Evolutionary conservation across 179 eudicot genomes (phyloP).

Genomic region (Patellifolia procumbens): DNA sequence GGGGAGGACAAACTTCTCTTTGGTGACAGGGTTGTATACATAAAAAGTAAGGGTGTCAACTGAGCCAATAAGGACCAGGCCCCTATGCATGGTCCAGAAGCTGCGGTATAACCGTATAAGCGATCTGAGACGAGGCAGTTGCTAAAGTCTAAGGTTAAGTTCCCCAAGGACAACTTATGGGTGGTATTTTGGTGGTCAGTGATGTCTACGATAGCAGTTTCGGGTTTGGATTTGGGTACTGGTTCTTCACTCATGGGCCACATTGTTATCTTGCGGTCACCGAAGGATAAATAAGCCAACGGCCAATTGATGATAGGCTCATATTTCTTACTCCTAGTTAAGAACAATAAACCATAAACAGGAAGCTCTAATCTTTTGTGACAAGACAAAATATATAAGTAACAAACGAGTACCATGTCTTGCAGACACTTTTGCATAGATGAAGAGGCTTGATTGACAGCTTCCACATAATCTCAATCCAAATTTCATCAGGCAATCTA

Average conservation of each 20-base stretch:
- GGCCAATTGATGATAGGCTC: not conserved
- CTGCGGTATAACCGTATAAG: too few relatives aligned
- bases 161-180: too few relatives aligned
- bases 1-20: not conserved
- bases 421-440: not conserved
- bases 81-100: slow-evolving; percentile 4
- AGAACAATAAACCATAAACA: not conserved
- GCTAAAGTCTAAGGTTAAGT: too few relatives aligned
- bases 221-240: too few relatives aligned
- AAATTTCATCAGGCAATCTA: too few relatives aligned
- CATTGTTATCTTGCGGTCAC: not conserved
- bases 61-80: not conserved
- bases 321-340: not conserved
- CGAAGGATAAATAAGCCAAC: not conserved
- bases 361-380: not conserved
- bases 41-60: not conserved
- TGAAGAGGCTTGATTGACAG: not conserved
- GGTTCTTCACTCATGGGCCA: too few relatives aligned
- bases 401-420: not conserved
- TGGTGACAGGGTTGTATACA: slow-evolving; percentile 12
- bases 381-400: not conserved
- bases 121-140: too few relatives aligned
- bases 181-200: too few relatives aligned
- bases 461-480: too few relatives aligned
- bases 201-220: too few relatives aligned